These are phyloP conservation scores for Cladosporium halotolerans DNA, from an alignment of 2,329 filamentous ascomycete genomes.

Conservation along the genomic window DNA sequence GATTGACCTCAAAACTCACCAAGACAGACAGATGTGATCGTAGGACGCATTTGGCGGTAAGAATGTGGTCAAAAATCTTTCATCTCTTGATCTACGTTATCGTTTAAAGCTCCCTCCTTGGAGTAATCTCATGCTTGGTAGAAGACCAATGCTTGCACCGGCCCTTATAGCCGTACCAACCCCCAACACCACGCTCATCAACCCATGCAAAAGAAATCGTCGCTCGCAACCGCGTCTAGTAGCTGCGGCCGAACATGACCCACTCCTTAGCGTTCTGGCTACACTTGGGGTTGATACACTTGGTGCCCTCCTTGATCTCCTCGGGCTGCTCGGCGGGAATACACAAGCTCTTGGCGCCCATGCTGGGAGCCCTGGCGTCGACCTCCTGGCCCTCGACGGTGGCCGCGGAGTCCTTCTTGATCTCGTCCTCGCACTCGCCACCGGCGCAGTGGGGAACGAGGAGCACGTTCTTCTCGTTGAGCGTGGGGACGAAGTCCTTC, in stretches of 20 bases:
- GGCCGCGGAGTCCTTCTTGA: conserved; percentile 85
- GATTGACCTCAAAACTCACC: too few relatives aligned
- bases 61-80: background rate
- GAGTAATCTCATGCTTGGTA: background rate
- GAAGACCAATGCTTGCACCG: background rate
- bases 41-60: too few relatives aligned
- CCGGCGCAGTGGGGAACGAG: conserved; percentile 85
- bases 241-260: conserved; percentile 75
- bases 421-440: conserved; percentile 81
- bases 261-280: conserved; percentile 69
- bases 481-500: conserved; percentile 82
- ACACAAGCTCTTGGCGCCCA: conserved; percentile 71
- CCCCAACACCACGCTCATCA: conserved; percentile 10
- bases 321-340: conserved; percentile 83
- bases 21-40: too few relatives aligned
- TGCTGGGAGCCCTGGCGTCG: conserved; percentile 65
- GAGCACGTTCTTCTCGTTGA: conserved; percentile 88
- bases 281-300: conserved; percentile 89
- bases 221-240: conserved; percentile 22
- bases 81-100: conserved; percentile 7
- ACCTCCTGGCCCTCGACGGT: conserved; percentile 60
- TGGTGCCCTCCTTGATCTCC: conserved; percentile 66
- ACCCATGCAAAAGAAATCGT: conserved; percentile 5
- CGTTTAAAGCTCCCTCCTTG: background rate
- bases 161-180: background rate